Evolutionary conservation across 306 rosid genomes (phyloP), one percentile per base, ranked within the genome.

Genomic region (Sindora glabra): DNA sequence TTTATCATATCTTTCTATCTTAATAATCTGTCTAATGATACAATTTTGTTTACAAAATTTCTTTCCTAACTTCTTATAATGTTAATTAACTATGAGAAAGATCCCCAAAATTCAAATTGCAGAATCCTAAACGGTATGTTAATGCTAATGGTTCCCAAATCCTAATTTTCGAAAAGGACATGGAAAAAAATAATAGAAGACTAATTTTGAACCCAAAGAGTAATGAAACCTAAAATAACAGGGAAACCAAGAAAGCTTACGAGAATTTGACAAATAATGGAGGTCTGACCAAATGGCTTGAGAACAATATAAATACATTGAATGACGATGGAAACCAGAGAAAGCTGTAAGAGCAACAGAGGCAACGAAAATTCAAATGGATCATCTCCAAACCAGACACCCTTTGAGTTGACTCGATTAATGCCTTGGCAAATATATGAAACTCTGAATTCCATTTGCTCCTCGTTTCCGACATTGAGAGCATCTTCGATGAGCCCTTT

Each of bases 281-380:
- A 45, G 11, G 87, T 73, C 61, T 82, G 87, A 50, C 87, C 89
- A 3, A 82, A 48, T 26, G 85, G 89, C 77, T 73, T 82, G 67
- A 85, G 81, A 48, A 88, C 2, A 39, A 67, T 8, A 62, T 42
- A 41, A 29, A 83, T 57, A 13, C 67, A 2, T 10, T 68, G 63
- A n/a, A 85, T 71, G 52, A 61, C 49, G 30, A 73, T 30, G 61
- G 67, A 78, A 56, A 83, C 34, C 65, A 88, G 83, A 29, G 75
- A 70, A 56, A 80, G 59, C 61, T 88, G 94, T 26, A 80, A 41
- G 68, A 80, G 30, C 61, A 81, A 68, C 59, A 78, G 71, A 41
- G 88, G 84, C 26, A 78, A 19, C 13, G 81, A 59, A 59, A 22
- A 67, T 3, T 53, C 23, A 25, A 85, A 76, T 14, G 88, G 88